phyloP scores from a whole-genome alignment of 2,329 filamentous ascomycete species.

The Cercospora janseana region DNA sequence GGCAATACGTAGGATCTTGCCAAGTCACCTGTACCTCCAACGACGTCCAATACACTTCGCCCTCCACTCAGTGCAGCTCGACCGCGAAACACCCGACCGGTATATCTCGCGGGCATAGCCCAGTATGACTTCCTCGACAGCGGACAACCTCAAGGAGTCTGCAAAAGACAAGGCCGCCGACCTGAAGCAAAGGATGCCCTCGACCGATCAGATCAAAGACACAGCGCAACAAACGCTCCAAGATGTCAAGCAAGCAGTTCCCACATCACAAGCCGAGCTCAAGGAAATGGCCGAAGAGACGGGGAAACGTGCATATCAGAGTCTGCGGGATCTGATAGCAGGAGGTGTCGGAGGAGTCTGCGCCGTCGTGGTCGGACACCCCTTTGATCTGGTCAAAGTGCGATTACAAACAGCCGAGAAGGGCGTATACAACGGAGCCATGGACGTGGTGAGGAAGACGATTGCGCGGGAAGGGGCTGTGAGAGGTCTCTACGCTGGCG shows the following conservation, averaged over 20 bases:
- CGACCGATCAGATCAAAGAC: slow-evolving; percentile 20
- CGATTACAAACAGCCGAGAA: slow-evolving; percentile 92
- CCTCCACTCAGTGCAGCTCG: not conserved
- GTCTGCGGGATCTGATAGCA: slow-evolving; percentile 77
- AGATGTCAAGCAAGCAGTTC: slow-evolving; percentile 25
- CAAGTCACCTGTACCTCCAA: not conserved
- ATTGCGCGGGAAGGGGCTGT: slow-evolving; percentile 79
- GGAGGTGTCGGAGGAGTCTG: slow-evolving; percentile 92
- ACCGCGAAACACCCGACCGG: not conserved
- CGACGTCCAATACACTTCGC: not conserved
- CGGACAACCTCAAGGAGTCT: slow-evolving; percentile 24
- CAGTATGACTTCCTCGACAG: slow-evolving; percentile 22
- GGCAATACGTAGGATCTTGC: not conserved
- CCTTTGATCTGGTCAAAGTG: slow-evolving; percentile 97
- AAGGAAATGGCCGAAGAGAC: slow-evolving; percentile 54
- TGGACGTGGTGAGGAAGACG: slow-evolving; percentile 89
- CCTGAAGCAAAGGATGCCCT: slow-evolving; percentile 24
- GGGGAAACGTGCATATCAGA: slow-evolving; percentile 57
- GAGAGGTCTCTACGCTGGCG: slow-evolving; percentile 88
- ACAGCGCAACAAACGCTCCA: slow-evolving; percentile 23
- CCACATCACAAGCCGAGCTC: slow-evolving; percentile 45
- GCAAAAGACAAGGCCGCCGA: slow-evolving; percentile 24
- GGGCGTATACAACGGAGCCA: slow-evolving; percentile 83
- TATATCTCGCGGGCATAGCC: slow-evolving; percentile 13
- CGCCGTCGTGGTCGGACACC: slow-evolving; percentile 88